These are phyloP conservation scores for Blastobotrys petasosporus DNA, from an alignment of 1,139 yeast genomes.

Conservation along the genomic window DNA sequence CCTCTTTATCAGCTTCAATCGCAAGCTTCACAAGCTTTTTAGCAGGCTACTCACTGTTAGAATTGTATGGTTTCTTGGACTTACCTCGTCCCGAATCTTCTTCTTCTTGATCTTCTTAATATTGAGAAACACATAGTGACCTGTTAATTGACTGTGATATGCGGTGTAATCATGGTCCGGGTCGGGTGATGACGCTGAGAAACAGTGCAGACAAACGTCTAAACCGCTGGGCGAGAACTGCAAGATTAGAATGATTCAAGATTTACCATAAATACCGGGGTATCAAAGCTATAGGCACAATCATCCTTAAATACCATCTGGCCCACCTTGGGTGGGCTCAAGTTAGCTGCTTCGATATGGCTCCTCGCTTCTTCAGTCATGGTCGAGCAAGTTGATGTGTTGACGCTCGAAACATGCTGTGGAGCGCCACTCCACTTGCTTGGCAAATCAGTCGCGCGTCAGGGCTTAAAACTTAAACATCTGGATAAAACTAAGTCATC, in stretches of 20 bases:
- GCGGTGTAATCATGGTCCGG: constrained; percentile 48
- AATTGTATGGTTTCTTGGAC: background rate
- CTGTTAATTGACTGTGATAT: constrained; percentile 46
- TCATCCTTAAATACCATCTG: constrained; percentile 65
- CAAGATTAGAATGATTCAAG: background rate
- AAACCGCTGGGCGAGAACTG: constrained; percentile 48
- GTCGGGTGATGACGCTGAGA: constrained; percentile 54
- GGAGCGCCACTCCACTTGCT: no score
- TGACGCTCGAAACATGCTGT: background rate
- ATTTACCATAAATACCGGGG: constrained; percentile 40
- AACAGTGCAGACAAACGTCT: constrained; percentile 67
- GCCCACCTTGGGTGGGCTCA: constrained; percentile 20
- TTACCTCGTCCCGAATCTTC: background rate
- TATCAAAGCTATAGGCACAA: constrained; percentile 74
- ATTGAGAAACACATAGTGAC: constrained; percentile 54
- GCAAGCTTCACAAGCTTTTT: constrained; percentile 68
- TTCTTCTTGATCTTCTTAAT: constrained; percentile 45
- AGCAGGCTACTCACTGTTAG: constrained; percentile 29
- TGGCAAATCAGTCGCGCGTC: background rate
- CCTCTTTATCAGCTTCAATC: constrained; percentile 61
- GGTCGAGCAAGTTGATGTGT: no score
- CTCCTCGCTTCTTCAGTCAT: constrained; percentile 10
- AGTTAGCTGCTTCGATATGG: constrained; percentile 17
- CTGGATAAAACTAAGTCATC: no score
- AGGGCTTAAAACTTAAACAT: no score